phyloP scores from a whole-genome alignment of 306 rosid genomes.

The Dalbergia cultrata region DNA sequence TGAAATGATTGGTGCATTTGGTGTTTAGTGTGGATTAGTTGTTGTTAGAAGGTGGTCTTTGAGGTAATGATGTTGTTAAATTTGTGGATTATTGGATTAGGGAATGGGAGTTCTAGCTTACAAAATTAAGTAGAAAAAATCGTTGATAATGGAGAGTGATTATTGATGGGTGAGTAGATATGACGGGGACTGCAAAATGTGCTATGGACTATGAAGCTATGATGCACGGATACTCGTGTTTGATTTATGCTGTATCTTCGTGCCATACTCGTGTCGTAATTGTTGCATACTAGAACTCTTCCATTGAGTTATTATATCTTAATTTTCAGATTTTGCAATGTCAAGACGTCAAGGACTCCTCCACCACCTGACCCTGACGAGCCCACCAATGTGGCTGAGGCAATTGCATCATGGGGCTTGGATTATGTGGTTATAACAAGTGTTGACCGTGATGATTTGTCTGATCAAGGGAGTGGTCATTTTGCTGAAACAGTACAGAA shows the following conservation, averaged over 20 bases:
- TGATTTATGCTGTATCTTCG: too few species aligned
- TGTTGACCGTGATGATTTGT: slow-evolving; percentile 95
- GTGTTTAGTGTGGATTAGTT: neutral
- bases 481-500: slow-evolving; percentile 93
- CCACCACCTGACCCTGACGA: slow-evolving; percentile 96
- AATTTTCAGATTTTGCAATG: slow-evolving; percentile 87
- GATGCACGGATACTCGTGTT: too few species aligned
- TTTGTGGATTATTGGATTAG: neutral
- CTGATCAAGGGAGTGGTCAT: slow-evolving; percentile 98
- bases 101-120: neutral
- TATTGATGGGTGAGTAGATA: neutral
- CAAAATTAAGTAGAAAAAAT: neutral
- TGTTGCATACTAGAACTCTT: slow-evolving; percentile 17
- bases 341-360: slow-evolving; percentile 95
- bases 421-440: slow-evolving; percentile 98
- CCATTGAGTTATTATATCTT: slow-evolving; percentile 29
- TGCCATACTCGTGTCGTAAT: too few species aligned
- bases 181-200: neutral
- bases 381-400: slow-evolving; percentile 98
- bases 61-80: neutral
- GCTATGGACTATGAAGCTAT: neutral
- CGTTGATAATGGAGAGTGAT: neutral
- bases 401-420: slow-evolving; percentile 98
- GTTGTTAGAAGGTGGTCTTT: neutral
- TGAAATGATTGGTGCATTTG: neutral